Base-by-base conservation (phyloP, 805 yeast species). In the Cyberlindnera maclurae region DNA sequence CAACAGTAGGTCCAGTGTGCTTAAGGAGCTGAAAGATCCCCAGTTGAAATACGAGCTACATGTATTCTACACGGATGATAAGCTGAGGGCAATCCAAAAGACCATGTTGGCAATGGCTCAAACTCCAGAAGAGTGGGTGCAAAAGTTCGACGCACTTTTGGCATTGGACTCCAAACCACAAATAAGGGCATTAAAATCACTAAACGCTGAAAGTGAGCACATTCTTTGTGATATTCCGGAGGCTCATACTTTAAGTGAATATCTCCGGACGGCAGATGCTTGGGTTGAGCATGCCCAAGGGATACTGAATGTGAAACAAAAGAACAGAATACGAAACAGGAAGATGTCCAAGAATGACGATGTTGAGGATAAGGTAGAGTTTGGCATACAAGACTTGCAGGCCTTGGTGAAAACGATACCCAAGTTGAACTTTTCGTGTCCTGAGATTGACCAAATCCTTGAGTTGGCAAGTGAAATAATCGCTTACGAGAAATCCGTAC, bases 391-490 rank as follows among this genome's bases (percentile, higher is more conserved):
- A 7, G 39, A 45, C 5, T 51, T 15, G 13, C 41, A 46, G 27
- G 36, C 32, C 1, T 47, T 80, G 16, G 49, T 78, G 12, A 59
- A 62, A 13, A 64, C 65, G 32, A 73, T 79, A 4, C 75, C 79
- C 3, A 49, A 54, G 0, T 49, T 80, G 41, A 69, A 73, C 15
- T 72, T 82, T 39, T 55, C 67, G 3, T 62, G 75, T 13, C 70
- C 76, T 0, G 93, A 83, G 50, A 65, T 78, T 47, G 79, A 73
- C 15, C 81, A 75, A 49, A 56, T 83, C 11, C 42, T 68, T 4
- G 81, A 74, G 43, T 67, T 77, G 33, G 67, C 71, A 4, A 58
- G 50, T 24, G 82, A 75, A 45, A 67, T 82, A 31, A 64, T 64
- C 34, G 65, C 65, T 35, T 82, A 70, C 54, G 77, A 72, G 41